phyloP scores from a whole-genome alignment of 2,329 filamentous ascomycete genomes.

The Fusarium verrucosum region DNA sequence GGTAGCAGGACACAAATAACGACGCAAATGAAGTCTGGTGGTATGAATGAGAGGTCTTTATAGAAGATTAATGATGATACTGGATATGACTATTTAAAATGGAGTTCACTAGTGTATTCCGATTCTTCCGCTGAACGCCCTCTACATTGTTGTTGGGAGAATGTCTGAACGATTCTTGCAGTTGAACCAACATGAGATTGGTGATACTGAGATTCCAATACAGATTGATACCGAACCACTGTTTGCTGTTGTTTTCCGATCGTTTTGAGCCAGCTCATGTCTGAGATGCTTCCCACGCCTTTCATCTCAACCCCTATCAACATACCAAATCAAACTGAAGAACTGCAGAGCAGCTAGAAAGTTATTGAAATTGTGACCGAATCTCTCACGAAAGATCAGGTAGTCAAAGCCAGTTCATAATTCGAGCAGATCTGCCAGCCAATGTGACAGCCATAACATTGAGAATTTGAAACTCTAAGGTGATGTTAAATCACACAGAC shows the following conservation, averaged over 20 bases:
- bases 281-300: not conserved
- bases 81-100: no score
- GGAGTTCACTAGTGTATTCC: no score
- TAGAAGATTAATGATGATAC: not conserved
- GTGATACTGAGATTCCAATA: not conserved
- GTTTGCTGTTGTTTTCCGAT: not conserved
- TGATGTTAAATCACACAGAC: not conserved
- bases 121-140: constrained; percentile 4
- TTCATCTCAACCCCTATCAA: not conserved
- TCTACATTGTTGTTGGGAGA: constrained; percentile 3
- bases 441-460: fast-evolving
- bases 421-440: fast-evolving
- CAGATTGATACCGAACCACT: fast-evolving
- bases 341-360: not conserved
- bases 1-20: constrained; percentile 22
- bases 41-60: constrained; percentile 15
- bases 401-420: not conserved
- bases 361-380: fast-evolving
- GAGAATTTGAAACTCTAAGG: not conserved
- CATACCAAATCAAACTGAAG: not conserved
- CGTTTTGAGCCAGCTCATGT: not conserved
- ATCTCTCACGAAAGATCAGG: fast-evolving
- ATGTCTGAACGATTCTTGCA: not conserved
- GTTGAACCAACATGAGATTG: fast-evolving
- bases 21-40: constrained; percentile 16